These are phyloP conservation scores for Sporisorium reilianum DNA, from an alignment of 1,284 basidiomycete species.

Conservation along the genomic window DNA sequence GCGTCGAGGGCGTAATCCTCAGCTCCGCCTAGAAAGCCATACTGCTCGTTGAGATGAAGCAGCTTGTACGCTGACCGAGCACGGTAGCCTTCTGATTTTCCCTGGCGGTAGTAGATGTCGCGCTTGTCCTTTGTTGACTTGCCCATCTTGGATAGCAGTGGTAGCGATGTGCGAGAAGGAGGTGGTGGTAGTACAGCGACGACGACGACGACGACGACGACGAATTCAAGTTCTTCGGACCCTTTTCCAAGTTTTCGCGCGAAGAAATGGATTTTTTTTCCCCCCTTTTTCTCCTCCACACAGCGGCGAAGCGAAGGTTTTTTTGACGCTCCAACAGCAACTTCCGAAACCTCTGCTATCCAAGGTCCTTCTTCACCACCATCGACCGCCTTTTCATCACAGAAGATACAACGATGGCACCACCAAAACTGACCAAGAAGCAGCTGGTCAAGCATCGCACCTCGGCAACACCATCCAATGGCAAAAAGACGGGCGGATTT, in stretches of 20 bases:
- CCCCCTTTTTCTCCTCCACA: constrained; percentile 2
- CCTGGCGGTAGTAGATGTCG: constrained; percentile 73
- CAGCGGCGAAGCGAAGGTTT: constrained; percentile 5
- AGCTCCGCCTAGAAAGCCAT: constrained; percentile 71
- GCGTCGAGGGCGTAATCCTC: constrained; percentile 35
- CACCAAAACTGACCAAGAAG: constrained; percentile 46
- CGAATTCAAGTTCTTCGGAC: neutral
- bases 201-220: constrained; percentile 1
- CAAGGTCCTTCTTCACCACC: neutral
- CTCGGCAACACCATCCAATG: constrained; percentile 19
- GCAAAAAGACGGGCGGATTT: constrained; percentile 56
- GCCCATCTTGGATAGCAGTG: constrained; percentile 47
- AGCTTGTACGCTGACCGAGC: constrained; percentile 75
- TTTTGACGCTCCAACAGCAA: neutral
- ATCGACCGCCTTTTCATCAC: neutral
- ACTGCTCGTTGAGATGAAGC: constrained; percentile 73
- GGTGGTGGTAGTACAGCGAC: neutral
- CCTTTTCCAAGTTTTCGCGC: neutral
- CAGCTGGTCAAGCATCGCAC: constrained; percentile 62
- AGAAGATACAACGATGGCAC: constrained; percentile 14
- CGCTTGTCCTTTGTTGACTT: constrained; percentile 71
- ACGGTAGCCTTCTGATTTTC: constrained; percentile 72
- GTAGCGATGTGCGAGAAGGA: neutral
- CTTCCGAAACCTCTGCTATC: neutral
- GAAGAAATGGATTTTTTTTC: neutral